These are phyloP conservation scores for Stephania cephalantha DNA, from an alignment of 164 flowering plant species.

Conservation along the genomic window DNA sequence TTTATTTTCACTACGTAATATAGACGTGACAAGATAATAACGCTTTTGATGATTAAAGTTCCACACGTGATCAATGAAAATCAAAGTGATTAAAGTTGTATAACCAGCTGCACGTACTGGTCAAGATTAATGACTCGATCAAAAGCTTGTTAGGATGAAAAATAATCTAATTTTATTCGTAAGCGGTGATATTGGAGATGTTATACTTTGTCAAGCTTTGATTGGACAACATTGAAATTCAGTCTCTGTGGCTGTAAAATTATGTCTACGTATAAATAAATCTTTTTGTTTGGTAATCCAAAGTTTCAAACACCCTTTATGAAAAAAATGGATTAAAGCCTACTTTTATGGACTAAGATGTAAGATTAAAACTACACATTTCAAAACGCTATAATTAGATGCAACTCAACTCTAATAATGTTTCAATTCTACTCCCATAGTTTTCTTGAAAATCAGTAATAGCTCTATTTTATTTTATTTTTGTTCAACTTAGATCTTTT, in stretches of 20 bases:
- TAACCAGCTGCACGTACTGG: neutral
- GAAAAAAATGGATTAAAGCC: neutral
- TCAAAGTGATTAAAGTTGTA: neutral
- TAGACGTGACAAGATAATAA: too few species aligned
- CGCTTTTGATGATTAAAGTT: too few species aligned
- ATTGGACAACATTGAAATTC: neutral
- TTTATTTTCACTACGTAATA: too few species aligned
- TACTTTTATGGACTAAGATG: neutral
- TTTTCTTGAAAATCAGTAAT: too few species aligned
- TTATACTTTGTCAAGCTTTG: neutral
- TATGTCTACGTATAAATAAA: neutral
- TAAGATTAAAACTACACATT: neutral
- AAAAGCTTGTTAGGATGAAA: neutral
- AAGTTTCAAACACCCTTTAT: neutral
- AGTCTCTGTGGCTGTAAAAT: neutral
- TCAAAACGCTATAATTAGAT: neutral
- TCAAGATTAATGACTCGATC: neutral
- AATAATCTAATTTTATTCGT: neutral
- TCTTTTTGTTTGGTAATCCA: neutral
- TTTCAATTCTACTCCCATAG: too few species aligned
- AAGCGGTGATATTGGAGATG: neutral
- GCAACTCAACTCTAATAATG: neutral
- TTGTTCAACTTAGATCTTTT: too few species aligned
- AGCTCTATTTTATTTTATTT: too few species aligned
- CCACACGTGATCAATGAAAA: too few species aligned